Evolutionary conservation across 2,329 filamentous ascomycete species (phyloP), one percentile per base, ranked within the genome.

Genomic region (Sclerotinia trifoliorum): DNA sequence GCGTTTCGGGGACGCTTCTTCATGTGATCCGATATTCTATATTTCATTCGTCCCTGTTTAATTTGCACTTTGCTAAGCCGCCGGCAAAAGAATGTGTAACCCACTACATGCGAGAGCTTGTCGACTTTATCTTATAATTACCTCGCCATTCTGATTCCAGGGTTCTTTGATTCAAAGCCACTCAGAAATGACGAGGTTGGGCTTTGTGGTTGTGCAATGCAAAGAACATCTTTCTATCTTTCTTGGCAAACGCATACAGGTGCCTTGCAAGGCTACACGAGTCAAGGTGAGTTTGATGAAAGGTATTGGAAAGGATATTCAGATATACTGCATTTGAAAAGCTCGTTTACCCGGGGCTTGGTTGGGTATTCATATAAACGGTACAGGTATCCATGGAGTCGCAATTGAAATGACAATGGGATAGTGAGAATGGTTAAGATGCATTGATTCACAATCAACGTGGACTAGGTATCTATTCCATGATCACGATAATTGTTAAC

Each of bases 11-110:
- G n/a, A 21, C 48, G 10, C 26, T 24, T 11, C 42, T 51, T 7
- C 46, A 62, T 62, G 44, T 62, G 58, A 62, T 39, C 39, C 26
- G 5, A 51, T 35, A 39, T 4, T 24, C 21, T 11, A 6, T 1
- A 19, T 62, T 15, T 51, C 13, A 62, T 62, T 62, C 46, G 58
- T 62, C 46, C 24, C 8, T 51, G 13, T 61, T 6, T 29, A 42
- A 19, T 39, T n/a, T 24, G 5, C 29, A 35, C 42, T 61, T 61
- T 61, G 58, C 58, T 61, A 61, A 61, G 58, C 58, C 58, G 44
- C 42, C 44, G 44, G 57, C 57, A 61, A 24, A n/a, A 13, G 19
- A 29, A 5, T 46, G n/a, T 57, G 35, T 24, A 48, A 26, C 24
- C 35, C 35, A 5, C 32, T 39, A 39, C 35, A 39, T 39, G 21